Conservation (phyloP, 2,329 filamentous ascomycete genomes). For the Zasmidium citrigriseum region DNA sequence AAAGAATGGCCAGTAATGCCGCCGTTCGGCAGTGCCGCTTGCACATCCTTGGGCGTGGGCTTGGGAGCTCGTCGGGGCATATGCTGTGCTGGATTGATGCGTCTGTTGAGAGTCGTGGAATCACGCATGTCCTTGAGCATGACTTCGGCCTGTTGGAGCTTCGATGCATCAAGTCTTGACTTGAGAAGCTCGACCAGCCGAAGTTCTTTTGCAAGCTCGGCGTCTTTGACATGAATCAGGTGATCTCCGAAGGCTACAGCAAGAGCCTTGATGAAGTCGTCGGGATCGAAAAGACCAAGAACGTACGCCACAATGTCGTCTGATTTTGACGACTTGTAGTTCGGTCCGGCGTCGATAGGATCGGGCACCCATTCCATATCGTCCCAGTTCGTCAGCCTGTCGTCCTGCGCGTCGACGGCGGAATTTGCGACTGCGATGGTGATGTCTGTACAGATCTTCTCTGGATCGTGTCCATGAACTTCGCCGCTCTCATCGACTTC, state of each 20-base stretch:
- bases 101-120: constrained; percentile 63
- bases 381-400: constrained; percentile 78
- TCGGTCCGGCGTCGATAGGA: constrained; percentile 84
- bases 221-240: constrained; percentile 63
- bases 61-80: constrained; percentile 11
- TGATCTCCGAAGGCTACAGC: constrained; percentile 86
- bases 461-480: constrained; percentile 42
- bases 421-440: constrained; percentile 66
- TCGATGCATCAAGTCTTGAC: constrained; percentile 79
- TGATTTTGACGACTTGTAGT: constrained; percentile 85
- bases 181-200: constrained; percentile 86
- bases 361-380: constrained; percentile 94
- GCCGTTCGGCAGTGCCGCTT: constrained; percentile 37
- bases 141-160: constrained; percentile 90
- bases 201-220: constrained; percentile 73
- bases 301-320: constrained; percentile 91
- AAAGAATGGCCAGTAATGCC: constrained; percentile 38
- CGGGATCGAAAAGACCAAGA: constrained; percentile 82
- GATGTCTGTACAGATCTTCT: constrained; percentile 63
- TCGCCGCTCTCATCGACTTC: constrained; percentile 53
- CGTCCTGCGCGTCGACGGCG: constrained; percentile 50
- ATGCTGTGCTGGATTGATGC: constrained; percentile 32
- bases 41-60: constrained; percentile 34
- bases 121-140: constrained; percentile 95
- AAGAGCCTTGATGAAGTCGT: constrained; percentile 94